phyloP scores from a whole-genome alignment of 1,284 basidiomycete species.

The Cutaneotrichosporon sp. region DNA sequence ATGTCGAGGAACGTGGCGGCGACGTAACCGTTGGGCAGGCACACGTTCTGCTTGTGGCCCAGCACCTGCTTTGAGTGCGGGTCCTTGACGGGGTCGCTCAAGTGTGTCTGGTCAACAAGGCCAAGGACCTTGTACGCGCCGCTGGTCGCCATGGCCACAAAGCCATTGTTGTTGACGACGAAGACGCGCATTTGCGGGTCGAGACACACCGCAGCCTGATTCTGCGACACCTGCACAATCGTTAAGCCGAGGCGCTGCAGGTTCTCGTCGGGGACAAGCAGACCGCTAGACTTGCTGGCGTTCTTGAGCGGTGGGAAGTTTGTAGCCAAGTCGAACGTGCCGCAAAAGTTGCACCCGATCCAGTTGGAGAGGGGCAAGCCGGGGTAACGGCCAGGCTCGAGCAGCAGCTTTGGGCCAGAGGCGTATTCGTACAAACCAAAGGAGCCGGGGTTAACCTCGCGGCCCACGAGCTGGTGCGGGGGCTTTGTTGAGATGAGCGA shows the following conservation, averaged over 20 bases:
- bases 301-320: conserved; percentile 14
- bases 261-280: conserved; percentile 7
- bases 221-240: conserved; percentile 16
- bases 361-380: conserved; percentile 14
- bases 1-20: conserved; percentile 18
- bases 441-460: conserved; percentile 15
- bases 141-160: conserved; percentile 16
- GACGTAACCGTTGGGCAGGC: conserved; percentile 11
- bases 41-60: conserved; percentile 11
- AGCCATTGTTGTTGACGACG: conserved; percentile 14
- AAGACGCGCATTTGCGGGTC: conserved; percentile 17
- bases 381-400: conserved; percentile 16
- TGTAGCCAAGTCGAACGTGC: conserved; percentile 11
- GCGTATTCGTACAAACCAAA: conserved; percentile 18
- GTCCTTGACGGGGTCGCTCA: conserved; percentile 8
- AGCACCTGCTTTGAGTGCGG: conserved; percentile 6
- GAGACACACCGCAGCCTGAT: conserved; percentile 17
- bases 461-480: conserved; percentile 12
- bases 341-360: conserved; percentile 11
- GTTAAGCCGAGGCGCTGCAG: conserved; percentile 14
- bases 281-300: background rate
- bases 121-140: conserved; percentile 16
- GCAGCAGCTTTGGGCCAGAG: conserved; percentile 12
- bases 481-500: conserved; percentile 12
- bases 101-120: conserved; percentile 17